These are phyloP conservation scores for Cyberlindnera mrakii DNA, from an alignment of 805 yeast genomes.

Conservation along the genomic window DNA sequence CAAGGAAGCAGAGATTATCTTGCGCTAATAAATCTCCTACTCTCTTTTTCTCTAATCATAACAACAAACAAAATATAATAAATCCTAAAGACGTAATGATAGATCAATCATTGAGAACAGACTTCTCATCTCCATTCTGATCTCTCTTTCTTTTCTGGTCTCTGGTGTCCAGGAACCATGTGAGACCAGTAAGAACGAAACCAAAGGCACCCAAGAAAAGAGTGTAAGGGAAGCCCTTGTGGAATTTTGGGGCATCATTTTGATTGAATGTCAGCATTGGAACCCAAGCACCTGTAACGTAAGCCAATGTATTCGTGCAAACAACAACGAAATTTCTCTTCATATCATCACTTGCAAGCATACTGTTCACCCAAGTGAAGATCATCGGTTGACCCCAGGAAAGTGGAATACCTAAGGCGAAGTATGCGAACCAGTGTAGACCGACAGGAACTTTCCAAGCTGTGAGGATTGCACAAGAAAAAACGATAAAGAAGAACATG, in stretches of 20 bases:
- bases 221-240: conserved; percentile 33
- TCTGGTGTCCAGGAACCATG: conserved; percentile 17
- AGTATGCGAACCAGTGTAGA: conserved; percentile 45
- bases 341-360: conserved; percentile 29
- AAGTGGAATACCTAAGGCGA: conserved; percentile 40
- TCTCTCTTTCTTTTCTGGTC: conserved; percentile 11
- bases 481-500: conserved; percentile 33
- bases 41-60: too few species aligned
- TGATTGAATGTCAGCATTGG: conserved; percentile 37
- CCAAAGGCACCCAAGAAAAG: conserved; percentile 30
- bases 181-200: conserved; percentile 24
- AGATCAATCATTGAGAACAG: too few species aligned
- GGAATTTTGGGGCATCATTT: conserved; percentile 29
- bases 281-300: conserved; percentile 35
- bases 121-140: too few species aligned
- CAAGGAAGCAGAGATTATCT: too few species aligned
- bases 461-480: conserved; percentile 39
- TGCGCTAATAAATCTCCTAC: too few species aligned
- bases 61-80: too few species aligned
- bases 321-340: conserved; percentile 33
- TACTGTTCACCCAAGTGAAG: conserved; percentile 48
- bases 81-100: too few species aligned
- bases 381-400: conserved; percentile 51
- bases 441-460: conserved; percentile 43
- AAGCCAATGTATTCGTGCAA: conserved; percentile 36